Percentiles rank a stretch among this genome's conserved stretches.
These are phyloP conservation scores for Phytopythium montanum DNA, from an alignment of 352 stramenopile species.

Conservation along the genomic window DNA sequence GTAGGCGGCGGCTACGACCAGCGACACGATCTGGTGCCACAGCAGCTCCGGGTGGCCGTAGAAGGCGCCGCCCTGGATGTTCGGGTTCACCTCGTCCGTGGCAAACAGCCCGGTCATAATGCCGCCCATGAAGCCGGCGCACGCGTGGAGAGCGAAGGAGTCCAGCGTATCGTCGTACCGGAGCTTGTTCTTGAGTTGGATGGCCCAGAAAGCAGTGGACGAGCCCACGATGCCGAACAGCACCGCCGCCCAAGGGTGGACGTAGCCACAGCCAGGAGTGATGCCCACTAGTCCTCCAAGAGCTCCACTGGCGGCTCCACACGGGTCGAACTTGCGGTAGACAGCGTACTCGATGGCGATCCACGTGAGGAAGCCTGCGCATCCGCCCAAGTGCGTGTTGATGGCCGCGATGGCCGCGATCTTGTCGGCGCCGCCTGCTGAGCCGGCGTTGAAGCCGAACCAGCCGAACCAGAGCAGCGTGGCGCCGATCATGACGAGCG, in stretches of 20 bases:
- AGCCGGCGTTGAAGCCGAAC: constrained; percentile 36
- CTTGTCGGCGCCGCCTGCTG: constrained; percentile 11
- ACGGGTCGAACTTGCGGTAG: constrained; percentile 17
- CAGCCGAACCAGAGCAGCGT: constrained; percentile 33
- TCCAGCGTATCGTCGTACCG: constrained; percentile 31
- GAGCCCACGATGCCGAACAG: constrained; percentile 22
- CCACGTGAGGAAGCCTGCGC: constrained; percentile 22
- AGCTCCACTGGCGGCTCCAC: constrained; percentile 16
- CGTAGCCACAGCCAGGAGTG: constrained; percentile 23
- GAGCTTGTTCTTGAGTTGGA: constrained; percentile 18
- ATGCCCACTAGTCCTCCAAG: constrained; percentile 23
- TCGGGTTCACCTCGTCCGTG: constrained; percentile 26
- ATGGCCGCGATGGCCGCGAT: constrained; percentile 23
- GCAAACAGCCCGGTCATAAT: constrained; percentile 28
- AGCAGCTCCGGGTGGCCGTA: constrained; percentile 26
- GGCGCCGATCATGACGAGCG: constrained; percentile 32
- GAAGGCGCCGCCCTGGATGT: constrained; percentile 22
- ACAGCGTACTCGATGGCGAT: constrained; percentile 14
- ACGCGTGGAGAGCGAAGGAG: constrained; percentile 25
- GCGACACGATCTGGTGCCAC: constrained; percentile 24
- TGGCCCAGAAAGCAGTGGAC: constrained; percentile 8
- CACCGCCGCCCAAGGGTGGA: constrained; percentile 19
- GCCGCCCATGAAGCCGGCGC: constrained; percentile 18
- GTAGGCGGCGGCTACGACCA: constrained; percentile 12
- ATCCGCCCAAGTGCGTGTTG: constrained; percentile 23